Conservation (phyloP, 202 grass and related monocot species). For the Hordeum pubiflorum region DNA sequence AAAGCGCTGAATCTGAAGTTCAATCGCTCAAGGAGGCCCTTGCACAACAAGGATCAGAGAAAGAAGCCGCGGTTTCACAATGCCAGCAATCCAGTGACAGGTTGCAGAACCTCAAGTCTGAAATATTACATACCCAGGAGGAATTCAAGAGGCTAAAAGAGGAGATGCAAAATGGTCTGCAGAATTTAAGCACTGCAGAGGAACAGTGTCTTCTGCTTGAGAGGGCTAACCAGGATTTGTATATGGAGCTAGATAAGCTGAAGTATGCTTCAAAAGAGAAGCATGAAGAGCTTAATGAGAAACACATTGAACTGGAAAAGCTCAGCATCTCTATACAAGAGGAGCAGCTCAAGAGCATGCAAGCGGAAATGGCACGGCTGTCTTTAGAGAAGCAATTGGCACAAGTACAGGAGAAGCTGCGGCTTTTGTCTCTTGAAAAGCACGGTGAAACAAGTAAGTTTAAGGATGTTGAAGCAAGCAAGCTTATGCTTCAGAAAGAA, state of each 20-base stretch:
- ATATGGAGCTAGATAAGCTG: constrained; percentile 57
- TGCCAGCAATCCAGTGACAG: constrained; percentile 58
- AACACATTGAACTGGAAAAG: constrained; percentile 61
- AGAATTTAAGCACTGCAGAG: constrained; percentile 51
- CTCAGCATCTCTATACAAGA: constrained; percentile 70
- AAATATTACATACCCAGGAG: constrained; percentile 72
- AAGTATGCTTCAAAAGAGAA: constrained; percentile 59
- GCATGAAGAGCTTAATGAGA: constrained; percentile 68
- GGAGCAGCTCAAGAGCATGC: constrained; percentile 59
- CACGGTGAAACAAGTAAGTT: constrained; percentile 41
- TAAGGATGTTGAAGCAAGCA: constrained; percentile 43
- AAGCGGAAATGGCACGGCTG: constrained; percentile 53
- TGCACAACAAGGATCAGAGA: constrained; percentile 53
- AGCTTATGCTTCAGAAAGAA: constrained; percentile 49
- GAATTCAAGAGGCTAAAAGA: constrained; percentile 74
- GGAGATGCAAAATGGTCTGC: constrained; percentile 57
- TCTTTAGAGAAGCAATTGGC: constrained; percentile 60
- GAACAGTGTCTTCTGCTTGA: constrained; percentile 51
- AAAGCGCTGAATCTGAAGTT: constrained; percentile 52
- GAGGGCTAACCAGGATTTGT: constrained; percentile 55
- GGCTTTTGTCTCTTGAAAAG: constrained; percentile 50
- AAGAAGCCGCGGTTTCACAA: constrained; percentile 51
- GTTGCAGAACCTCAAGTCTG: constrained; percentile 52
- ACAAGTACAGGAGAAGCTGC: constrained; percentile 59
- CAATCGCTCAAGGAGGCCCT: constrained; percentile 47